Conservation (phyloP, 2,329 filamentous ascomycete species). For the Alternaria triticina region DNA sequence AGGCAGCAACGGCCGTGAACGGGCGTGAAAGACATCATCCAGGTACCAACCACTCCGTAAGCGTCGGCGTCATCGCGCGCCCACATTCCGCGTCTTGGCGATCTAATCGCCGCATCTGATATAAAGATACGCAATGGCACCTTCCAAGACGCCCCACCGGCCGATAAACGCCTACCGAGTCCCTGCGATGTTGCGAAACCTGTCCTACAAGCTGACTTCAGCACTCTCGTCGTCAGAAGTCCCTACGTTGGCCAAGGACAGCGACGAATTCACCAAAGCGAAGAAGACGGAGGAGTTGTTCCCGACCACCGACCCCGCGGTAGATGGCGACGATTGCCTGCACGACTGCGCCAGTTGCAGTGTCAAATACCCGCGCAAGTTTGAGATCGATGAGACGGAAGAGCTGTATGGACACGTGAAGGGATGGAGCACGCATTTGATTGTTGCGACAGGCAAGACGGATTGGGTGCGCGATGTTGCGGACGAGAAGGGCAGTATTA, state of each 20-base stretch:
- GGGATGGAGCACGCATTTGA: slow-evolving; percentile 85
- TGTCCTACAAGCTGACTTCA: slow-evolving; percentile 47
- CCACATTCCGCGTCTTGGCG: slow-evolving; percentile 43
- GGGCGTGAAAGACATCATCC: slow-evolving; percentile 1
- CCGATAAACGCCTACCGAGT: slow-evolving; percentile 45
- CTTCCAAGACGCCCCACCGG: slow-evolving; percentile 26
- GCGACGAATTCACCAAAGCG: slow-evolving; percentile 56
- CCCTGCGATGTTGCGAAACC: slow-evolving; percentile 44
- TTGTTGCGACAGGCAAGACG: slow-evolving; percentile 93
- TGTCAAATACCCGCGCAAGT: slow-evolving; percentile 77
- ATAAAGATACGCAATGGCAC: slow-evolving; percentile 31
- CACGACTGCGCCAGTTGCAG: slow-evolving; percentile 86
- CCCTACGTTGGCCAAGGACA: slow-evolving; percentile 33
- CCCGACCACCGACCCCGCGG: slow-evolving; percentile 71
- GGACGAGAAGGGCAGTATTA: slow-evolving; percentile 75
- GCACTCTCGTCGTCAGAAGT: slow-evolving; percentile 39
- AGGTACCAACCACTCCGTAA: slow-evolving; percentile 1
- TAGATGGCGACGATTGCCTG: slow-evolving; percentile 87
- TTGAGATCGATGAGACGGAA: slow-evolving; percentile 75
- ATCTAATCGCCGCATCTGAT: slow-evolving; percentile 49
- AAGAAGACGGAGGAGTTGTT: slow-evolving; percentile 67
- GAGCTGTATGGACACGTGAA: slow-evolving; percentile 84
- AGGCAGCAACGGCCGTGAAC: neutral
- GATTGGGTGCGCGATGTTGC: slow-evolving; percentile 89
- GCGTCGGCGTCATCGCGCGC: slow-evolving; percentile 23